These are phyloP conservation scores for Domatiomyces globalis DNA, from an alignment of 2,329 filamentous ascomycete genomes.

Conservation along the genomic window DNA sequence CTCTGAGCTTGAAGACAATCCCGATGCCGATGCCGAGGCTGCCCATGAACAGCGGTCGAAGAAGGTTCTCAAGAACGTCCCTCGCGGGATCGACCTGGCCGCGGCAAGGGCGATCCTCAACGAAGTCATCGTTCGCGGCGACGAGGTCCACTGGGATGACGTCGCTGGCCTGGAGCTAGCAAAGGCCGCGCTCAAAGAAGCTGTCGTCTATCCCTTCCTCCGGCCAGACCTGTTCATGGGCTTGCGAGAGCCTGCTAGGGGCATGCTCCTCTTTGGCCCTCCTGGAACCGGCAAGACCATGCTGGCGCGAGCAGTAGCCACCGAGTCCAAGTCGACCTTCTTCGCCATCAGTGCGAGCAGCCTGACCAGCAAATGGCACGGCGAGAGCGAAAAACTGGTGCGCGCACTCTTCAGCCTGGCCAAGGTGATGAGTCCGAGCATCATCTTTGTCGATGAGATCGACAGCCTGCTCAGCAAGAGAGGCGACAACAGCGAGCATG, in stretches of 20 bases:
- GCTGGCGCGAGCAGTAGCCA: conserved; percentile 86
- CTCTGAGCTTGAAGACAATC: conserved; percentile 30
- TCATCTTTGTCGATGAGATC: conserved; percentile 98
- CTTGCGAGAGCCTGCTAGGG: conserved; percentile 78
- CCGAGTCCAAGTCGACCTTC: conserved; percentile 86
- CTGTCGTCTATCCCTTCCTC: conserved; percentile 91
- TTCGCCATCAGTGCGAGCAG: conserved; percentile 94
- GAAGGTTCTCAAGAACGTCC: conserved; percentile 60
- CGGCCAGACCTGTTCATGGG: conserved; percentile 94
- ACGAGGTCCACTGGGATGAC: conserved; percentile 89
- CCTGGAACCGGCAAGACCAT: conserved; percentile 99
- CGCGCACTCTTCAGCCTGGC: conserved; percentile 82
- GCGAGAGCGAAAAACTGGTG: conserved; percentile 92
- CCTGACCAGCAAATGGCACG: conserved; percentile 87
- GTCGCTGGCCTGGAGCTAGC: conserved; percentile 81
- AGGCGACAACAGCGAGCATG: conserved; percentile 65
- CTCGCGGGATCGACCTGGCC: conserved; percentile 63
- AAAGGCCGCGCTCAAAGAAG: conserved; percentile 84
- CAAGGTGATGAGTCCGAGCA: conserved; percentile 75
- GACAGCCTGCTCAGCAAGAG: conserved; percentile 80
- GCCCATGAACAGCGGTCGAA: conserved; percentile 42
- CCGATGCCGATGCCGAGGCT: conserved; percentile 35
- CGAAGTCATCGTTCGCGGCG: conserved; percentile 83
- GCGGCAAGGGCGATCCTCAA: conserved; percentile 88
- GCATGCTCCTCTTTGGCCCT: conserved; percentile 91